These are phyloP conservation scores for Daldinia bambusicola DNA, from an alignment of 495 filamentous ascomycete species.

Conservation along the genomic window DNA sequence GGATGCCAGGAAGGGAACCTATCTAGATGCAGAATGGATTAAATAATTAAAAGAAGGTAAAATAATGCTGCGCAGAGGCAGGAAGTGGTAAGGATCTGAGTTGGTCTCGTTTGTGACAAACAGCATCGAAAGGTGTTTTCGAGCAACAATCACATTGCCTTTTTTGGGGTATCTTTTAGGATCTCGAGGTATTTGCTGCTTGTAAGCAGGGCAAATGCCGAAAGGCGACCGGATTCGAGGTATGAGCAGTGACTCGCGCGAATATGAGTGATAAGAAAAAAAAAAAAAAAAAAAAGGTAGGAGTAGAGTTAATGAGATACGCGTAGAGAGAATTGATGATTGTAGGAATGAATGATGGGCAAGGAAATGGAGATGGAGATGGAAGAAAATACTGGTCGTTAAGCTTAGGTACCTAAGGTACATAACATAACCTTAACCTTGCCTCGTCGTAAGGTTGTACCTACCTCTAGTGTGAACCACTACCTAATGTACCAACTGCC, in stretches of 20 bases:
- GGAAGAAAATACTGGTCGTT: slow-evolving; percentile 11
- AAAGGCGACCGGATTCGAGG: slow-evolving; percentile 11
- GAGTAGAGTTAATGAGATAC: slow-evolving; percentile 4
- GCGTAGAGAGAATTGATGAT: slow-evolving; percentile 19
- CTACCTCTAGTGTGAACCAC: neutral
- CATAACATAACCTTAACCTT: neutral
- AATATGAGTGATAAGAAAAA: neutral
- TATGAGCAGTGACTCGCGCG: slow-evolving; percentile 1
- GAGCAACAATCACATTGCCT: slow-evolving; percentile 27
- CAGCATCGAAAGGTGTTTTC: slow-evolving; percentile 28
- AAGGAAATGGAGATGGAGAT: slow-evolving; percentile 25
- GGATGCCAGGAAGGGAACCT: neutral
- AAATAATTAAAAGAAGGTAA: slow-evolving; percentile 20
- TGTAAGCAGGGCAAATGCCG: slow-evolving; percentile 6
- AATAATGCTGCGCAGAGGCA: slow-evolving; percentile 6
- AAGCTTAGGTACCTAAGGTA: neutral
- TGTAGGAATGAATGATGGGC: slow-evolving; percentile 36
- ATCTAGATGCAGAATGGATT: neutral
- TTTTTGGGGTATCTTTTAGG: slow-evolving; percentile 7
- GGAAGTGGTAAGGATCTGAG: slow-evolving; percentile 5
- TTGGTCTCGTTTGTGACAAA: slow-evolving; percentile 14
- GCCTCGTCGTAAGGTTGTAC: slow-evolving; percentile 1
- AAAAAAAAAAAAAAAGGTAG: neutral
- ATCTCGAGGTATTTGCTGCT: slow-evolving; percentile 1
- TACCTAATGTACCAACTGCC: neutral